Percentiles rank a stretch among this genome's conserved stretches.
Conservation (phyloP, 805 yeast species). For the Starmerella stellata region DNA sequence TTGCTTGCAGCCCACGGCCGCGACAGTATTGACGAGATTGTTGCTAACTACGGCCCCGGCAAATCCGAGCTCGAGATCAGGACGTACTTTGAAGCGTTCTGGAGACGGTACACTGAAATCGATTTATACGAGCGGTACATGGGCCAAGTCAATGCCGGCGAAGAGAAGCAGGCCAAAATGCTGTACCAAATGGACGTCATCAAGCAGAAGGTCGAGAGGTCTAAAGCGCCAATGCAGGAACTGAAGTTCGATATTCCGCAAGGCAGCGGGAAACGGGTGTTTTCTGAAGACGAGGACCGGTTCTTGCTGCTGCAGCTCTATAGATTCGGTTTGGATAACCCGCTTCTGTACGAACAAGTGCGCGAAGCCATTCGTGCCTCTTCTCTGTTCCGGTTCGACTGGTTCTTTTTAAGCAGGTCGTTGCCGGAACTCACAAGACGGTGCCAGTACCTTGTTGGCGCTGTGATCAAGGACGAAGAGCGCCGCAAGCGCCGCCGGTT, state of each 20-base stretch:
- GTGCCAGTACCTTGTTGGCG: constrained; percentile 56
- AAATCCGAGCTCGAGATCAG: constrained; percentile 65
- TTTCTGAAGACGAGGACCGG: constrained; percentile 79
- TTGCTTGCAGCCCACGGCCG: constrained; percentile 67
- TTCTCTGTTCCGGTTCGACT: constrained; percentile 71
- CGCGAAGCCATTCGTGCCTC: constrained; percentile 55
- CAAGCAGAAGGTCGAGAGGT: constrained; percentile 53
- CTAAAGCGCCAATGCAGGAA: constrained; percentile 64
- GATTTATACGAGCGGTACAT: constrained; percentile 80
- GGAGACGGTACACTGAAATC: constrained; percentile 59
- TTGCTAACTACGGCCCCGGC: constrained; percentile 54
- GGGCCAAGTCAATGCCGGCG: constrained; percentile 71
- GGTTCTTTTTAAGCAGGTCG: constrained; percentile 65
- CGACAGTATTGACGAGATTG: constrained; percentile 48
- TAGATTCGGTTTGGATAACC: constrained; percentile 61
- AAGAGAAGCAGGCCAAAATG: constrained; percentile 51
- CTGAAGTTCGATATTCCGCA: constrained; percentile 46
- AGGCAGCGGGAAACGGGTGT: constrained; percentile 43
- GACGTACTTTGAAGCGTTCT: constrained; percentile 61
- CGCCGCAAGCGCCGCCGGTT: constrained; percentile 5
- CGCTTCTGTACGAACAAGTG: constrained; percentile 60
- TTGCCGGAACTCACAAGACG: constrained; percentile 65
- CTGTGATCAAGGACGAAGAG: constrained; percentile 48
- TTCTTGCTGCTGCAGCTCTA: constrained; percentile 65
- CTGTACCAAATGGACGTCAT: constrained; percentile 62